Conservation (phyloP, 441 rosid species). For the Lepidium campestre region DNA sequence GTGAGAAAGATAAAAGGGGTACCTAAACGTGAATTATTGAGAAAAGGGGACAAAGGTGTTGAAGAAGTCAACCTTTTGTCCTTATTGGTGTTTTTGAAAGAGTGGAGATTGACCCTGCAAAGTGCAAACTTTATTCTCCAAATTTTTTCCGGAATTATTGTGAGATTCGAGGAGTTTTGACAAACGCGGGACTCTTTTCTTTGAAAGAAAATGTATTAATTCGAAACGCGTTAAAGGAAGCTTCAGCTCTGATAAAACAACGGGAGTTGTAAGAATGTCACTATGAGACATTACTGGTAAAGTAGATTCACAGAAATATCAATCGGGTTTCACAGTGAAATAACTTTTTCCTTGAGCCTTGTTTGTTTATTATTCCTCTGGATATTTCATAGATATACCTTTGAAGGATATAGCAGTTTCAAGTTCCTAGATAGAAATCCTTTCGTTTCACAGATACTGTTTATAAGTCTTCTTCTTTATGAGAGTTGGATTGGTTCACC, state of each 20-base stretch:
- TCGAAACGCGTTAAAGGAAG: not conserved
- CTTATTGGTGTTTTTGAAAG: slow-evolving; percentile 18
- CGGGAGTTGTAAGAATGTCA: slow-evolving; percentile 6
- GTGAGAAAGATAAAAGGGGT: not conserved
- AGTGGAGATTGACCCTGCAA: slow-evolving; percentile 14
- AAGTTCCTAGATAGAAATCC: slow-evolving; percentile 4
- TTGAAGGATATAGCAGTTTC: not conserved
- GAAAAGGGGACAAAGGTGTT: not conserved
- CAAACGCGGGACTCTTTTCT: not conserved
- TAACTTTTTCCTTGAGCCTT: not conserved
- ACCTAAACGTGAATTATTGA: slow-evolving; percentile 6
- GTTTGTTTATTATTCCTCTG: slow-evolving; percentile 22
- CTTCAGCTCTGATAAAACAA: slow-evolving; percentile 1
- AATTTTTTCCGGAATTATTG: not conserved
- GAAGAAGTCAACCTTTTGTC: slow-evolving; percentile 25
- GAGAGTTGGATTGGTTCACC: slow-evolving; percentile 62
- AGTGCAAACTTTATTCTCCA: not conserved
- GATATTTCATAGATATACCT: slow-evolving; percentile 11
- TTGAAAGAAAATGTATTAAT: not conserved
- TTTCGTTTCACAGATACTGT: not conserved
- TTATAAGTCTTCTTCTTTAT: not conserved
- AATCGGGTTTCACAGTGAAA: not conserved
- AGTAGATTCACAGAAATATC: not conserved
- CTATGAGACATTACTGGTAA: not conserved
- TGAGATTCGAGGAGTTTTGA: not conserved